phyloP scores from a whole-genome alignment of 257 asterid genomes.

The Fraxinus pennsylvanica region DNA sequence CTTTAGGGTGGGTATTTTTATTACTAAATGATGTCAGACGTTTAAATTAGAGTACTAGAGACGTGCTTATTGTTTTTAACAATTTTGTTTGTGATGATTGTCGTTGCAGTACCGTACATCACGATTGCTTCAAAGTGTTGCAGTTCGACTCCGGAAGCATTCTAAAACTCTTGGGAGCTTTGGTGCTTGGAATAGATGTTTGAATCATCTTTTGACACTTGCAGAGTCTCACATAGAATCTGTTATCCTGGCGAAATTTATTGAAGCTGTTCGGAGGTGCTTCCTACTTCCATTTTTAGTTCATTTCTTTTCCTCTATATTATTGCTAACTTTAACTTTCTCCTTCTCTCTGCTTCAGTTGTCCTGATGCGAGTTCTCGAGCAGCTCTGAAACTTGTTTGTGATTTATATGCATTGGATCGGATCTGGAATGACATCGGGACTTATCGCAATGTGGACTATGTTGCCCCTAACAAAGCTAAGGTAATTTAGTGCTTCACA shows the following conservation, averaged over 20 bases:
- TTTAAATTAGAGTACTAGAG: neutral
- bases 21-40: neutral
- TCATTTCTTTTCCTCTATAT: neutral
- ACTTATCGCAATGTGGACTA: slow-evolving; percentile 96
- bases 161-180: slow-evolving; percentile 83
- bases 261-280: slow-evolving; percentile 79
- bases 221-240: slow-evolving; percentile 96
- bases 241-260: slow-evolving; percentile 78
- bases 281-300: slow-evolving; percentile 11
- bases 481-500: slow-evolving; percentile 49
- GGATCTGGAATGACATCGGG: slow-evolving; percentile 97
- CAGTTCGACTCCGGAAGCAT: slow-evolving; percentile 83
- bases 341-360: slow-evolving; percentile 44
- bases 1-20: slow-evolving; percentile 64
- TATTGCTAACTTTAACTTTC: slow-evolving; percentile 20
- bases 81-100: slow-evolving; percentile 11
- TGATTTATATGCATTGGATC: slow-evolving; percentile 88
- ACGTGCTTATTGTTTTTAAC: neutral
- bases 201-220: slow-evolving; percentile 90
- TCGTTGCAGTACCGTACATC: slow-evolving; percentile 89
- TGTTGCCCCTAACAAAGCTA: slow-evolving; percentile 97
- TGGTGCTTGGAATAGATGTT: slow-evolving; percentile 99
- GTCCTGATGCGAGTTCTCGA: slow-evolving; percentile 72
- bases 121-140: slow-evolving; percentile 86
- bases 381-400: slow-evolving; percentile 84